Conservation (phyloP, 139 green algal species). For the Coccomyxa sp. region DNA sequence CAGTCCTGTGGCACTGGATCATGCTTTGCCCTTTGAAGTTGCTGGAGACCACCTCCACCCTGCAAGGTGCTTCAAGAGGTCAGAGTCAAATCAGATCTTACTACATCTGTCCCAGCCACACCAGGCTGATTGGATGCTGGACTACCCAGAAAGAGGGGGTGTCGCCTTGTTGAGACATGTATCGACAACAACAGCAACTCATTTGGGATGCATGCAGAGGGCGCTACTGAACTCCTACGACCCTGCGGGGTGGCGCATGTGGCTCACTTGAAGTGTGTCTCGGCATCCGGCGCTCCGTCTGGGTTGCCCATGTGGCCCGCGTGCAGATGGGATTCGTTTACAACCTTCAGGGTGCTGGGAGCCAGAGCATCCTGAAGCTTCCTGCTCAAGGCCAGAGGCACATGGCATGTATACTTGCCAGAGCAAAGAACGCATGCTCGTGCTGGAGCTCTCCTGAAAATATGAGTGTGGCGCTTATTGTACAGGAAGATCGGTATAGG, state of each 20-base stretch:
- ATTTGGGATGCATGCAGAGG: too few relatives aligned
- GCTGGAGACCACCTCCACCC: slow-evolving; percentile 39
- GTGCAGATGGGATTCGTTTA: slow-evolving; percentile 52
- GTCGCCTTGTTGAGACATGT: background rate
- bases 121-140: too few relatives aligned
- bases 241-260: background rate
- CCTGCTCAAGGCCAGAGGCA: slow-evolving; percentile 9
- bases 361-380: slow-evolving; percentile 35
- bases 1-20: slow-evolving; percentile 43
- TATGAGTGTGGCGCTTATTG: too few relatives aligned
- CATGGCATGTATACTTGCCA: too few relatives aligned
- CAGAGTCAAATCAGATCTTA: background rate
- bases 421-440: too few relatives aligned
- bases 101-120: too few relatives aligned
- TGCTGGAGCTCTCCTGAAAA: too few relatives aligned
- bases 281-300: slow-evolving; percentile 39
- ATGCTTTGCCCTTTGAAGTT: slow-evolving; percentile 40
- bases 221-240: too few relatives aligned
- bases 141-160: background rate
- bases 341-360: slow-evolving; percentile 27
- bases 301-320: slow-evolving; percentile 56
- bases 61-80: slow-evolving; percentile 6
- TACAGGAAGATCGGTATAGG: too few relatives aligned
- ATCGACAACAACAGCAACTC: background rate
- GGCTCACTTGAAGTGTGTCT: slow-evolving; percentile 53